phyloP scores from a whole-genome alignment of 1,284 basidiomycete genomes.

The Schizophyllum amplum region DNA sequence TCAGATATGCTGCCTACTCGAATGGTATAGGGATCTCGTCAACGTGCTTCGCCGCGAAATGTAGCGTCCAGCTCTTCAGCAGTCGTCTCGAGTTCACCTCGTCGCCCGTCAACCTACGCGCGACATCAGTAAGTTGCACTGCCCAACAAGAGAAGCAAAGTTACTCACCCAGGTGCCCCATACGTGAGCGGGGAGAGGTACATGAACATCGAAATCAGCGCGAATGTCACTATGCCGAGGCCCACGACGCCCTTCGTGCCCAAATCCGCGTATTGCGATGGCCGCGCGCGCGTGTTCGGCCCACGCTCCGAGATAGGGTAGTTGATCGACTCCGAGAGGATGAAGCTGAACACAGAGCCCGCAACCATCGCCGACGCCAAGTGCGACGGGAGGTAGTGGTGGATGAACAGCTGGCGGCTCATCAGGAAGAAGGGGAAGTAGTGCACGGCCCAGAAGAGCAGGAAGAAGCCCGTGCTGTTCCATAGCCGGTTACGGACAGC shows the following conservation, averaged over 20 bases:
- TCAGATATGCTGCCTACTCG: not conserved
- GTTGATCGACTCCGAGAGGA: conserved; percentile 89
- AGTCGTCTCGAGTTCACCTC: conserved; percentile 66
- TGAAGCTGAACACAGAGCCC: conserved; percentile 87
- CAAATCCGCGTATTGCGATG: conserved; percentile 63
- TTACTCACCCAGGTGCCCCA: conserved; percentile 79
- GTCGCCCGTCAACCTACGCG: conserved; percentile 59
- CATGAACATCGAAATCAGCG: conserved; percentile 61
- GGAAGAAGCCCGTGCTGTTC: conserved; percentile 95
- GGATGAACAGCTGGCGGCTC: conserved; percentile 93
- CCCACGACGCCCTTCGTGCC: conserved; percentile 59
- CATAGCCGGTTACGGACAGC: conserved; percentile 88
- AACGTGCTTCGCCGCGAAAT: conserved; percentile 71
- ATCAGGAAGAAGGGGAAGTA: conserved; percentile 98
- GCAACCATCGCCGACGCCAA: conserved; percentile 88
- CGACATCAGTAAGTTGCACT: conserved; percentile 10
- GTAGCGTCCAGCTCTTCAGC: conserved; percentile 74
- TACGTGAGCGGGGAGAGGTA: conserved; percentile 88
- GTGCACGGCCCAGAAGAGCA: conserved; percentile 91
- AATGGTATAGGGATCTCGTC: conserved; percentile 21
- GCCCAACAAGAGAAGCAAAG: conserved; percentile 3
- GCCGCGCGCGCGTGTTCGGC: conserved; percentile 51
- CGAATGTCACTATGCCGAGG: conserved; percentile 33
- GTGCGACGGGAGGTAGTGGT: conserved; percentile 96
- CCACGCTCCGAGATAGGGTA: conserved; percentile 78